phyloP scores from a whole-genome alignment of 352 stramenopile genomes.

The Phytophthora meadii region DNA sequence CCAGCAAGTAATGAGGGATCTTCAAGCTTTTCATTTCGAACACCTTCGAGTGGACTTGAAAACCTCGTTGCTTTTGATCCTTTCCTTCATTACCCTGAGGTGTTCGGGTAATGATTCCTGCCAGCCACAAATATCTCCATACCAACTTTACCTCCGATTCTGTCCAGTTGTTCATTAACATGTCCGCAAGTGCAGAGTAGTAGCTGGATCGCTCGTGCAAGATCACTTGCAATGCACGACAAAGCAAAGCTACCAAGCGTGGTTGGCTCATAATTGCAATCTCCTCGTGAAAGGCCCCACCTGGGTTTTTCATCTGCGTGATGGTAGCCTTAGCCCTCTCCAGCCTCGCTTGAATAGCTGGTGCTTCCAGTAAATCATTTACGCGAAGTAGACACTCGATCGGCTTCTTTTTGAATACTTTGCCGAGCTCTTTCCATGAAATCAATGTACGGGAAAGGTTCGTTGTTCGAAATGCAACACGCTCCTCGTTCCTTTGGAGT shows the following conservation, averaged over 20 bases:
- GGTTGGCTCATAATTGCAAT: conserved; percentile 59
- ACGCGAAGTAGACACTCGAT: conserved; percentile 77
- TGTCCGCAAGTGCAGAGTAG: conserved; percentile 73
- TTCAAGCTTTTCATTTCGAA: conserved; percentile 77
- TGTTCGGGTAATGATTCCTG: conserved; percentile 75
- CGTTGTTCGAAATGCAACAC: conserved; percentile 70
- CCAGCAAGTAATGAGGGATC: conserved; percentile 69
- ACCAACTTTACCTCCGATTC: conserved; percentile 84
- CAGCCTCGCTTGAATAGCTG: conserved; percentile 66
- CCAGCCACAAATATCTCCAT: conserved; percentile 85
- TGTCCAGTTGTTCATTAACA: conserved; percentile 75
- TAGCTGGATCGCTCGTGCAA: conserved; percentile 80
- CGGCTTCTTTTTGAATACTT: conserved; percentile 64
- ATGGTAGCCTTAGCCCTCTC: conserved; percentile 66
- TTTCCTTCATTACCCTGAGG: conserved; percentile 50
- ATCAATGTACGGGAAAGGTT: conserved; percentile 64
- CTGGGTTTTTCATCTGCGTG: conserved; percentile 75
- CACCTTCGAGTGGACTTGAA: conserved; percentile 74
- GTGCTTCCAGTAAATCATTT: conserved; percentile 66
- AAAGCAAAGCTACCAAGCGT: conserved; percentile 68
- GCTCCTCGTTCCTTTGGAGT: conserved; percentile 69
- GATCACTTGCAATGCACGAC: conserved; percentile 81
- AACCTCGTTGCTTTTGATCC: conserved; percentile 72
- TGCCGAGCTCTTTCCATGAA: conserved; percentile 73
- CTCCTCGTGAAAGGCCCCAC: conserved; percentile 77